Base-by-base conservation (phyloP, 108 stramenopile genomes). In the Craspedostauros australis region DNA sequence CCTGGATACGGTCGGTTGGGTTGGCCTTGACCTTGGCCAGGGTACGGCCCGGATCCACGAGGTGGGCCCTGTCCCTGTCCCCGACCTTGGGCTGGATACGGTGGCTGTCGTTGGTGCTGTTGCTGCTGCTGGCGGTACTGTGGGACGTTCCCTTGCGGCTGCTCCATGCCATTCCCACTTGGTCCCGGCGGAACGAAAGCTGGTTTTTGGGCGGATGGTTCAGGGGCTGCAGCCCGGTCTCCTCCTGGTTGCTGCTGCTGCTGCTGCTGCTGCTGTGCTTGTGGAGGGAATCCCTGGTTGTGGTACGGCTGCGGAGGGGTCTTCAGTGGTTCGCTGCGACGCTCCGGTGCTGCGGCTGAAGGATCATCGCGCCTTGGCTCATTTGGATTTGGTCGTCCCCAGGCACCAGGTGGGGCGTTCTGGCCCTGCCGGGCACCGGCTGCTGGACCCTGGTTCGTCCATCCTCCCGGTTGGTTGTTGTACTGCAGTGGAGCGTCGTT, bases 81-180 rank as follows among this genome's bases (percentile, higher is more conserved):
- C 32, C 16, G 50, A 0, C 41, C 32, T 19, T 41, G 24, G 23
- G 50, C 41, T 32, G 21, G 48, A 5, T 32, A 29, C 41, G 41
- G 33, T 23, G 39, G 39, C 16, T 43, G 27, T 32, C 53, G 59
- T 20, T 8, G 59, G 15, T 50, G 61, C 22, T 52, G 49, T n/a
- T n/a, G n/a, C n/a, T n/a, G n/a, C n/a, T n/a, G n/a, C n/a, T n/a
- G n/a, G n/a, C n/a, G n/a, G n/a, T n/a, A n/a, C n/a, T n/a, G n/a
- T n/a, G n/a, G n/a, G n/a, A n/a, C n/a, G n/a, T n/a, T n/a, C n/a
- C n/a, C n/a, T n/a, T n/a, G n/a, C n/a, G n/a, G n/a, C n/a, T n/a
- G n/a, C n/a, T 28, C 29, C 45, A 31, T 34, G 23, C 15, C 23
- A 21, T 49, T n/a, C n/a, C 46, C 43, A 28, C 19, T 37, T 12